Conservation (phyloP, 768 basidiomycete species). For the Megacollybia marginata region DNA sequence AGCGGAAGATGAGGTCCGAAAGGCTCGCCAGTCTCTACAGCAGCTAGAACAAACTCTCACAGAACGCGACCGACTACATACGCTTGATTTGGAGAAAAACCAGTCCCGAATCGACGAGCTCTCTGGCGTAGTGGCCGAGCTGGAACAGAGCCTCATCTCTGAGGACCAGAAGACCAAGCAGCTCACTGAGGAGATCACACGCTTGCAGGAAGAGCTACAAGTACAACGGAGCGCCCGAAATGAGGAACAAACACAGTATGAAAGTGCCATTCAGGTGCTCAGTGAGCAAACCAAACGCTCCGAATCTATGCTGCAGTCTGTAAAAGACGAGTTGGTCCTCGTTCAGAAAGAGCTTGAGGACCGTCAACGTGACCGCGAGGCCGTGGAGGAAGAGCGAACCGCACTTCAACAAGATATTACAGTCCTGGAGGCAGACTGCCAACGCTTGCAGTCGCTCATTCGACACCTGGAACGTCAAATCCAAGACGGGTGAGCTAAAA, state of each 20-base stretch:
- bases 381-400: conserved; percentile 42
- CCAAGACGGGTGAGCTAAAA: conserved; percentile 46
- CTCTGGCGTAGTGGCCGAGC: conserved; percentile 13
- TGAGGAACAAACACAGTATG: conserved; percentile 24
- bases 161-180: conserved; percentile 2
- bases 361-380: conserved; percentile 24
- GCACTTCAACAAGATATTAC: conserved; percentile 50
- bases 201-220: conserved; percentile 22
- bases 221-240: conserved; percentile 26
- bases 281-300: conserved; percentile 20
- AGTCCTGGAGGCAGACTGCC: conserved; percentile 54
- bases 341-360: conserved; percentile 35
- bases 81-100: background rate
- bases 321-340: conserved; percentile 27
- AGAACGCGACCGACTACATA: conserved; percentile 7
- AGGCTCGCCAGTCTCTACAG: conserved; percentile 7
- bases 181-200: conserved; percentile 19
- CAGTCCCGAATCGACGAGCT: conserved; percentile 8
- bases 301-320: conserved; percentile 24
- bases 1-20: conserved; percentile 13
- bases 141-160: conserved; percentile 8
- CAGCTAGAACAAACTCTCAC: conserved; percentile 16
- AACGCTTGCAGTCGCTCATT: conserved; percentile 52
- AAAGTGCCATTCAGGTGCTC: conserved; percentile 21
- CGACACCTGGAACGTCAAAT: conserved; percentile 58